Conservation (phyloP, 176 grass and related monocot genomes). For the Carex pumila region DNA sequence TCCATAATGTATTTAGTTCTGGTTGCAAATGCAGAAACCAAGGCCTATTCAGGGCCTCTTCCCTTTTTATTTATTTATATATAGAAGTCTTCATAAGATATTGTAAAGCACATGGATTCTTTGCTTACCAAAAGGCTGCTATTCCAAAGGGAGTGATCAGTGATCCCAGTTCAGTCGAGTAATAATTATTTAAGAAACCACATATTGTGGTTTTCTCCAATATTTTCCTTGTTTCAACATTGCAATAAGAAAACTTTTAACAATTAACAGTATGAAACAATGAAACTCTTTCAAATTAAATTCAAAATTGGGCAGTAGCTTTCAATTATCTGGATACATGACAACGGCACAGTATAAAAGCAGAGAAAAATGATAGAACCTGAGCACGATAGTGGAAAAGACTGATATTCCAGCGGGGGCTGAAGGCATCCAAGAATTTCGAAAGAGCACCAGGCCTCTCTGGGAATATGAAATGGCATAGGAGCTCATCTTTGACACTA, state of each 20-base stretch:
- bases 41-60: not conserved
- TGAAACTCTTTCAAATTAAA: not conserved
- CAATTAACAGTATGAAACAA: not conserved
- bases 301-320: not conserved
- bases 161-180: not conserved
- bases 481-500: constrained; percentile 66
- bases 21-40: no score
- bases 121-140: not conserved
- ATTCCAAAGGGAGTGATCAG: not conserved
- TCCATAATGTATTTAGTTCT: not conserved
- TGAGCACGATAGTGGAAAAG: constrained; percentile 93
- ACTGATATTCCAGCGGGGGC: constrained; percentile 96
- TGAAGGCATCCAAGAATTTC: constrained; percentile 74
- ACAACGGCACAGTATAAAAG: not conserved
- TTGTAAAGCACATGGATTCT: not conserved
- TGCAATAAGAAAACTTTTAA: not conserved
- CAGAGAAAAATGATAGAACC: constrained; percentile 28
- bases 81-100: not conserved
- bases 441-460: constrained; percentile 86
- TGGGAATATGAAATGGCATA: constrained; percentile 90
- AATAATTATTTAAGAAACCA: not conserved
- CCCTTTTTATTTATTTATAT: not conserved
- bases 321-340: not conserved
- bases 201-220: not conserved
- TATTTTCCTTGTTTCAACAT: not conserved